A percentile compares a stretch with the other conserved stretches of the same genome.
Conservation (phyloP, 176 grass and related monocot genomes). For the Hordeum vulgare region MorexV3_pseudomolecules_assembly NC_058521.1:519571560-519572059, state of each 20-base stretch:
- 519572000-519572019: background rate
- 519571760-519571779: background rate
- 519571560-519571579: background rate
- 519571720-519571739: background rate
- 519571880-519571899: background rate
- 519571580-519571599: slow-evolving; percentile 11
- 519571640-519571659: background rate
- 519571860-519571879: background rate
- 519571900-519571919: background rate
- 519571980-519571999: background rate
- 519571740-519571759: no score
- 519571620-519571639: background rate
- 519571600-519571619: background rate
- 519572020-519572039: slow-evolving; percentile 18
- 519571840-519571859: background rate
- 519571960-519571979: background rate
- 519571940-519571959: background rate
- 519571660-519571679: background rate
- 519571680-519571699: background rate
- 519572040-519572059: slow-evolving; percentile 15
- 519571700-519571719: background rate
- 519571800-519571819: background rate
- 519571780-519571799: background rate
- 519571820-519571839: background rate
- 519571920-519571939: background rate